These are phyloP conservation scores for Agarophyton chilense DNA, from an alignment of 23 red algal genomes.

Conservation along the genomic window DNA sequence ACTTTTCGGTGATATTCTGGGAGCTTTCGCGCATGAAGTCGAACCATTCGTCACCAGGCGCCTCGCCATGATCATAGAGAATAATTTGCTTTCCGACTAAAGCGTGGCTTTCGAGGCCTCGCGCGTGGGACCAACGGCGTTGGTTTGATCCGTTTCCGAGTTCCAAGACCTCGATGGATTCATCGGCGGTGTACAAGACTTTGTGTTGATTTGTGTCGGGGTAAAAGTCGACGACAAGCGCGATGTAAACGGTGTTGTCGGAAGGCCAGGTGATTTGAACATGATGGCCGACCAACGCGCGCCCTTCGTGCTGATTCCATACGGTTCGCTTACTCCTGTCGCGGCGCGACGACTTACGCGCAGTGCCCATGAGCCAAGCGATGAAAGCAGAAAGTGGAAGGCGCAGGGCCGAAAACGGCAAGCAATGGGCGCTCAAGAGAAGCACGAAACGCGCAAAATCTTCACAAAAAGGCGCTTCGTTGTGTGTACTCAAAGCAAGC, in stretches of 20 bases:
- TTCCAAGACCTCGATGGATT: constrained; percentile 33
- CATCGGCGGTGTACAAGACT: constrained; percentile 27
- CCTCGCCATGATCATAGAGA: background rate
- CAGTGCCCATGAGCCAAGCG: background rate
- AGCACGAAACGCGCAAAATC: too few relatives aligned
- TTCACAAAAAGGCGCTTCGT: too few relatives aligned
- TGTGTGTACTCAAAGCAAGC: too few relatives aligned
- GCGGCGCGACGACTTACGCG: background rate
- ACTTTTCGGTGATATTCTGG: background rate
- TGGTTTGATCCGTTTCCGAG: constrained; percentile 33
- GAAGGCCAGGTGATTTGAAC: constrained; percentile 28
- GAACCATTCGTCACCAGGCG: constrained; percentile 25
- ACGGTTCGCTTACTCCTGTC: background rate
- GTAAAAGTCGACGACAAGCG: constrained; percentile 34
- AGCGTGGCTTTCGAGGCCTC: background rate
- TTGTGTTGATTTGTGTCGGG: constrained; percentile 18
- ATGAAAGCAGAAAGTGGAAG: background rate
- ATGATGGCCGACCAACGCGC: background rate
- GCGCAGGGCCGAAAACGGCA: background rate
- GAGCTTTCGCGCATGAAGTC: constrained; percentile 28
- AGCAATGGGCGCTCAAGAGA: too few relatives aligned
- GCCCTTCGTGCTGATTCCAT: constrained; percentile 1
- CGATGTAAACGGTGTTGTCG: constrained; percentile 16
- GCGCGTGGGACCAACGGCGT: background rate
- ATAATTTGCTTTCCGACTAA: constrained; percentile 23